Evolutionary conservation across 75 land plant genomes (phyloP), one percentile per base, ranked within the genome.

Genomic region (Chamaecyparis obtusa): DNA sequence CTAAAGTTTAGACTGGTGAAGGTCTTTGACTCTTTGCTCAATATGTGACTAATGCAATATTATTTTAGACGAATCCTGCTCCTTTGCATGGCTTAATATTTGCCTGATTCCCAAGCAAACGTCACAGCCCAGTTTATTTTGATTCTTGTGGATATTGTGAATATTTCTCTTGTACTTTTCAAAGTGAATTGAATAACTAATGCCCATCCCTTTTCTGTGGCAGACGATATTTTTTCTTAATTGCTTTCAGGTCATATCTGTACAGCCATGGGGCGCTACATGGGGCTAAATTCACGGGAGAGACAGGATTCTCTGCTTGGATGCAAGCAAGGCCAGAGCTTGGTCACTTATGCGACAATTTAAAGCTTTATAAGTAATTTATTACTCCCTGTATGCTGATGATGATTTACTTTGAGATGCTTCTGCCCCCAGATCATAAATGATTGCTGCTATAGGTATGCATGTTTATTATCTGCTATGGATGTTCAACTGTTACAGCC

Each of bases 221-320:
- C 97, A 98, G 99, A 98, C 93, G 99, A 74, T 96, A 98, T 89
- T 96, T 95, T 74, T 95, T 89, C 89, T 90, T 98, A 13, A 98
- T 98, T 9, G 93, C 99, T 57, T 98, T 94, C 92, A 92, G 99
- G 86, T 98, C 99, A 24, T 98, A 93, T 87, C 94, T 98, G 21
- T 93, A 92, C 86, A 90, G 92, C 88, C 86, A 90, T 33, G 90
- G 91, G 79, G 89, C 87, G 51, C 83, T 71, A 35, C 89, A 87
- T 72, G 89, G 87, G 80, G 90, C 80, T 83, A 86, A 87, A 37
- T 85, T 48, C 67, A 89, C 94, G 76, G 87, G 87, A 10, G 93
- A 95, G 84, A 88, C 84, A 3, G 80, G 84, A 67, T 98, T 98
- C 81, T 71, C 94, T 69, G 83, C 93, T 24, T 98, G 99, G 99